phyloP scores from a whole-genome alignment of 306 rosid species.

The Pyrus betulifolia region DNA sequence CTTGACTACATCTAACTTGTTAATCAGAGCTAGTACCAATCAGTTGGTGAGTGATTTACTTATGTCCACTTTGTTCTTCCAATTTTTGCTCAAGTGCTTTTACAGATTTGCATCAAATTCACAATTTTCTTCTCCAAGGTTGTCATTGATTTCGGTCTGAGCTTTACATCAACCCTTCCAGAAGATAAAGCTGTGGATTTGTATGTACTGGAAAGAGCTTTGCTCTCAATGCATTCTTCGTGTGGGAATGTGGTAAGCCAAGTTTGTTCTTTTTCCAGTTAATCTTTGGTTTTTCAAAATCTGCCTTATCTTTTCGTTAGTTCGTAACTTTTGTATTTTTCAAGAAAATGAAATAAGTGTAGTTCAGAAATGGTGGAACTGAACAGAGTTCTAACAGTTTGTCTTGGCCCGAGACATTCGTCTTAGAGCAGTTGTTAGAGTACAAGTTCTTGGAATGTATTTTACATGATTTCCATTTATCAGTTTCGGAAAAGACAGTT shows the following conservation, averaged over 20 bases:
- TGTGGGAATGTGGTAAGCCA: conserved; percentile 77
- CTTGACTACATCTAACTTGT: conserved; percentile 85
- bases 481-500: background rate
- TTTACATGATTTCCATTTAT: background rate
- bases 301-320: background rate
- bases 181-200: conserved; percentile 94
- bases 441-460: too few species aligned
- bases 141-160: conserved; percentile 81
- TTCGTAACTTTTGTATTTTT: background rate
- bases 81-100: conserved; percentile 1
- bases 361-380: background rate
- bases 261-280: background rate
- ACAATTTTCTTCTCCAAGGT: conserved; percentile 39
- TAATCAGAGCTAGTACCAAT: conserved; percentile 45
- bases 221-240: conserved; percentile 87
- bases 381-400: background rate
- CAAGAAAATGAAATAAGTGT: background rate
- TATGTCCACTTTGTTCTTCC: background rate
- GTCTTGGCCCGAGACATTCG: background rate
- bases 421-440: background rate
- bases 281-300: background rate
- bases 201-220: conserved; percentile 84
- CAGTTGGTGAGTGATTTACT: conserved; percentile 50
- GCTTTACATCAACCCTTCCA: conserved; percentile 78
- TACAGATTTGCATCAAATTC: conserved; percentile 8